Evolutionary conservation across 2,329 filamentous ascomycete genomes (phyloP).

Genomic region (Phialocephala subalpina): DNA sequence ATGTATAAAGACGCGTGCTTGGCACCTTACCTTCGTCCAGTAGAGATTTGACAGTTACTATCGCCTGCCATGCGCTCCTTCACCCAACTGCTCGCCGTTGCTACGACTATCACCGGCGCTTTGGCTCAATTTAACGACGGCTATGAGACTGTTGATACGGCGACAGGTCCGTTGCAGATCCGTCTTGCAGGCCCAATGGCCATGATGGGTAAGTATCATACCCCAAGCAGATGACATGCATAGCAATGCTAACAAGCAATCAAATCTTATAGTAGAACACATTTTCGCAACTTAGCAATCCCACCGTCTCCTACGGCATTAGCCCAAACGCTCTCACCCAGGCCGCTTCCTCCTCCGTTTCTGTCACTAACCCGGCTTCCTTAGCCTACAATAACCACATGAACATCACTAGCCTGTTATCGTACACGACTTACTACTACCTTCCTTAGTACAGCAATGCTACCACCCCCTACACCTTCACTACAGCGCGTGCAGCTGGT

Average conservation of each 20-base stretch:
- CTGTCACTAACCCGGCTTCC: constrained; percentile 61
- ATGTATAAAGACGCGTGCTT: too few species aligned
- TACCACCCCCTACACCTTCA: constrained; percentile 55
- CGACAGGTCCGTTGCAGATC: constrained; percentile 18
- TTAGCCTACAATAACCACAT: constrained; percentile 61
- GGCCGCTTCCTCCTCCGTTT: constrained; percentile 53
- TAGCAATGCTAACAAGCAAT: not conserved
- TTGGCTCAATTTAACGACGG: constrained; percentile 16
- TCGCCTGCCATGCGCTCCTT: constrained; percentile 13
- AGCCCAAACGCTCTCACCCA: constrained; percentile 48
- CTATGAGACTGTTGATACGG: constrained; percentile 17
- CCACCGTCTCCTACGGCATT: constrained; percentile 61
- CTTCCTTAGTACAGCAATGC: constrained; percentile 64
- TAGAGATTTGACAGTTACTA: too few species aligned
- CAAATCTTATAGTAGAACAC: constrained; percentile 52
- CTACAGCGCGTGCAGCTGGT: constrained; percentile 59
- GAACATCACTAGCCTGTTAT: constrained; percentile 52
- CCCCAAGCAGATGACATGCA: not conserved
- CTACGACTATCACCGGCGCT: constrained; percentile 6
- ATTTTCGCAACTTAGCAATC: constrained; percentile 52
- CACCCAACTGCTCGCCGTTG: constrained; percentile 9
- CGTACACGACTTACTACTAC: constrained; percentile 67
- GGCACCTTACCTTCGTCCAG: too few species aligned
- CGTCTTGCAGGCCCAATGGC: constrained; percentile 19
- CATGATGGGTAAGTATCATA: constrained; percentile 15